These are phyloP conservation scores for Chlorella sp. DNA, from an alignment of 139 green algal species.

Conservation along the genomic window DNA sequence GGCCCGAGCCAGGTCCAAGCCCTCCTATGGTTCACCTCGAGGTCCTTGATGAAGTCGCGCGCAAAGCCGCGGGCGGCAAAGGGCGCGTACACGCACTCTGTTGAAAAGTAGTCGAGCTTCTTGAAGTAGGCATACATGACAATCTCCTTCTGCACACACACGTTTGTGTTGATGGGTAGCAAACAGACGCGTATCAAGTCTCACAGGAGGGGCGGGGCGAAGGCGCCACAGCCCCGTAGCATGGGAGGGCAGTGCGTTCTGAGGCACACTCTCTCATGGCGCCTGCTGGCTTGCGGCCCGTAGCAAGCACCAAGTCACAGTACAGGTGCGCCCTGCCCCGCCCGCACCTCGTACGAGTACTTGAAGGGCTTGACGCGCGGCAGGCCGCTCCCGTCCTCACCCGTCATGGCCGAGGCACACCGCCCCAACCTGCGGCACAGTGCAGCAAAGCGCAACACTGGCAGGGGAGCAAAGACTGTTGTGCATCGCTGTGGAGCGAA, in stretches of 20 bases:
- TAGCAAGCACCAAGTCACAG: too few species aligned
- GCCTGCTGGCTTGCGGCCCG: too few species aligned
- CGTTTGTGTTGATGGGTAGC: too few species aligned
- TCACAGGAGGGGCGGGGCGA: too few species aligned
- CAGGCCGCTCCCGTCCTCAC: constrained; percentile 43
- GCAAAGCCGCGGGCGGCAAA: constrained; percentile 87
- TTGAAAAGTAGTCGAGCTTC: constrained; percentile 95
- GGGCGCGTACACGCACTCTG: constrained; percentile 94
- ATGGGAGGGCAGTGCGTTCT: too few species aligned
- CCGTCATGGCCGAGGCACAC: constrained; percentile 81
- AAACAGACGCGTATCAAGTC: too few species aligned
- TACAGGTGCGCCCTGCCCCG: too few species aligned
- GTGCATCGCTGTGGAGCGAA: too few species aligned
- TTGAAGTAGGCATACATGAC: constrained; percentile 99
- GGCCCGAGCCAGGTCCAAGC: background rate
- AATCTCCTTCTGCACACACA: constrained; percentile 82
- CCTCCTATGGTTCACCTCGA: constrained; percentile 57
- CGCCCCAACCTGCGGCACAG: constrained; percentile 55
- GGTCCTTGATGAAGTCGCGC: constrained; percentile 93
- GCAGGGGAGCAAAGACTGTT: too few species aligned
- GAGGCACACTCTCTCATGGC: too few species aligned
- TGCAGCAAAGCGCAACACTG: background rate
- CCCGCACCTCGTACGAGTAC: constrained; percentile 42
- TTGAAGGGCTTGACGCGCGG: constrained; percentile 97
- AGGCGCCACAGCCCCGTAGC: too few species aligned